phyloP scores from a whole-genome alignment of 2,329 filamentous ascomycete species.

The Talaromyces sp. region DNA sequence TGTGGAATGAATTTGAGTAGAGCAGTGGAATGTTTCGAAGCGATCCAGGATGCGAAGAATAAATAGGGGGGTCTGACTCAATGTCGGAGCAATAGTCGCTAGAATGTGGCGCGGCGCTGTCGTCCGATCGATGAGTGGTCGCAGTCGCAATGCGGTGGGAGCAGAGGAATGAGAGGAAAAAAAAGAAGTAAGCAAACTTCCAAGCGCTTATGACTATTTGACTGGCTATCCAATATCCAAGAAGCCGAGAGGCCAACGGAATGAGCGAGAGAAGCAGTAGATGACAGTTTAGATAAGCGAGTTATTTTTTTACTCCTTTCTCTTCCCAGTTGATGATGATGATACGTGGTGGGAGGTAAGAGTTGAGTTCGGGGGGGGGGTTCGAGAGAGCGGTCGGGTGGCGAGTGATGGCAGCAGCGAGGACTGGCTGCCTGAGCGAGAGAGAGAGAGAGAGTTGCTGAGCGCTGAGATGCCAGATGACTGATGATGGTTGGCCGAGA shows the following conservation, averaged over 20 bases:
- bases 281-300: background rate
- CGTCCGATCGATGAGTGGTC: background rate
- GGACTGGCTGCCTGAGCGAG: background rate
- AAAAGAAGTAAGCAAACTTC: background rate
- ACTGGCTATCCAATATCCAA: background rate
- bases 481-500: background rate
- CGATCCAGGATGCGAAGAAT: conserved; percentile 1
- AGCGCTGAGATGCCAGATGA: background rate
- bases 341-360: background rate
- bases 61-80: background rate
- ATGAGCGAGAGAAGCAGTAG: background rate
- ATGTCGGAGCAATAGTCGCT: background rate
- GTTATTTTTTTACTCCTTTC: background rate
- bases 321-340: background rate
- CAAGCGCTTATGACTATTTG: background rate
- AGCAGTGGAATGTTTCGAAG: conserved; percentile 10
- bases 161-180: background rate
- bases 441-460: background rate
- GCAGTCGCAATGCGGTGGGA: background rate
- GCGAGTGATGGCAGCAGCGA: background rate
- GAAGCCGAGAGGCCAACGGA: background rate
- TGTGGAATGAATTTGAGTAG: background rate
- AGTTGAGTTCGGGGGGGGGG: background rate
- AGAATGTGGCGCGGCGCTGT: conserved; percentile 7
- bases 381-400: background rate